phyloP scores from a whole-genome alignment of 2,329 filamentous ascomycete species.

The Penicillium verrucosum region DNA sequence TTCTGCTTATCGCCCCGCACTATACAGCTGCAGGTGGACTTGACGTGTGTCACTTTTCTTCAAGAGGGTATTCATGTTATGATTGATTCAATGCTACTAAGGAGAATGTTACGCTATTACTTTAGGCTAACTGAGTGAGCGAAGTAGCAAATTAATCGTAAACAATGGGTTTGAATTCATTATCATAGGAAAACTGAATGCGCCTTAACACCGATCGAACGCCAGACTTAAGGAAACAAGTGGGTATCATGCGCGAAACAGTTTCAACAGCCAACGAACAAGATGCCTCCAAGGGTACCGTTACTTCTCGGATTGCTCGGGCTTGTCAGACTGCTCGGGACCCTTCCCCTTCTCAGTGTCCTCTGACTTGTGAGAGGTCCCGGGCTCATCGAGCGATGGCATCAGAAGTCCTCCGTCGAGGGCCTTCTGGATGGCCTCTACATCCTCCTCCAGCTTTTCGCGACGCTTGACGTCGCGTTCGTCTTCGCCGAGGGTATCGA shows the following conservation, averaged over 20 bases:
- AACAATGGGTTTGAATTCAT: background rate
- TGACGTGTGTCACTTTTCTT: background rate
- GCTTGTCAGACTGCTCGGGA: background rate
- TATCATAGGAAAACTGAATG: background rate
- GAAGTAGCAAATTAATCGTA: background rate
- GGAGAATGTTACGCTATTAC: too few relatives aligned
- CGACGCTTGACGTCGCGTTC: constrained; percentile 40
- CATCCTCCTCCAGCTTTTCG: constrained; percentile 48
- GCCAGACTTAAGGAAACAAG: background rate
- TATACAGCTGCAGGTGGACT: background rate
- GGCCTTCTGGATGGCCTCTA: constrained; percentile 46
- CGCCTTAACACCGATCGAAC: background rate
- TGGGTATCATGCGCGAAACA: constrained; percentile 1
- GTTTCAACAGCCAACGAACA: background rate
- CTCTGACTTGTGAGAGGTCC: background rate
- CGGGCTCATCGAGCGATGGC: constrained; percentile 2
- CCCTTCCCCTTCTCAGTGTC: background rate
- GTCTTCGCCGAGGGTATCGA: constrained; percentile 54
- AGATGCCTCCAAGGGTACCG: background rate
- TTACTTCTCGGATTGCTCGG: background rate
- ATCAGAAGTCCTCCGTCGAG: constrained; percentile 35
- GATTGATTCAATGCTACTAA: background rate
- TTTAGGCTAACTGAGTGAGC: background rate
- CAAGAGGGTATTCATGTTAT: background rate
- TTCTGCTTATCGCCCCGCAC: constrained; percentile 1